Evolutionary conservation across 2,329 filamentous ascomycete genomes (phyloP), one percentile per base, ranked within the genome.

Genomic region (Trichoderma breve): DNA sequence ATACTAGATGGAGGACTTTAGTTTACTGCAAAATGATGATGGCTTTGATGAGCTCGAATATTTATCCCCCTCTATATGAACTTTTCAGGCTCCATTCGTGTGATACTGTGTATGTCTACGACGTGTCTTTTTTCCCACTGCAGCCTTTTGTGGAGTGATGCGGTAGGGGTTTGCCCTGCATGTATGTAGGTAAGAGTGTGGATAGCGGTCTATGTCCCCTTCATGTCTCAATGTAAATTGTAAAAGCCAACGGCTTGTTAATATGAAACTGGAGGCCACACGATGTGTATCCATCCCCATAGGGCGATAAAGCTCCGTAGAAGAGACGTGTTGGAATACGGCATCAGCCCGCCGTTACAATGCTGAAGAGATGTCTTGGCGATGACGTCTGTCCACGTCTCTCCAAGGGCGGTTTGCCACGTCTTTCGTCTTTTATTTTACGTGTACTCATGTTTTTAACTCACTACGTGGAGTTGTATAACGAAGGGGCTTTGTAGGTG

Each of bases 21-120:
- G 43, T 72, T 71, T 57, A 72, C 24, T 61, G 36, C 66, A 60
- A 68, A 70, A 72, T 69, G 71, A 72, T 70, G 71, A 72, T 70
- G 71, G 66, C 34, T 70, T 72, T 70, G 43, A 72, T 34, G 71
- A 72, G 71, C 71, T 70, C 60, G 11, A 70, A 70, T 60, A 32
- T 51, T 47, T 58, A 47, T 51, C 32, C 47, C 47, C 28, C 66
- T 70, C 51, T 47, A 62, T 18, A 64, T 36, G n/a, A n/a, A n/a
- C 43, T 34, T 68, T 58, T 11, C 4, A 8, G 24, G 8, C 28
- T 58, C 15, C 28, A 18, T 43, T 4, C 28, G 12, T 43, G 68
- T 66, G 69, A 51, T 58, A 21, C 14, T 21, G 39, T 58, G 43
- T 58, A 30, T 39, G 43, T 58, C 36, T 30, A n/a, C 34, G 28